phyloP scores from a whole-genome alignment of 1,139 yeast species.

The Arxiozyma telluris region DNA sequence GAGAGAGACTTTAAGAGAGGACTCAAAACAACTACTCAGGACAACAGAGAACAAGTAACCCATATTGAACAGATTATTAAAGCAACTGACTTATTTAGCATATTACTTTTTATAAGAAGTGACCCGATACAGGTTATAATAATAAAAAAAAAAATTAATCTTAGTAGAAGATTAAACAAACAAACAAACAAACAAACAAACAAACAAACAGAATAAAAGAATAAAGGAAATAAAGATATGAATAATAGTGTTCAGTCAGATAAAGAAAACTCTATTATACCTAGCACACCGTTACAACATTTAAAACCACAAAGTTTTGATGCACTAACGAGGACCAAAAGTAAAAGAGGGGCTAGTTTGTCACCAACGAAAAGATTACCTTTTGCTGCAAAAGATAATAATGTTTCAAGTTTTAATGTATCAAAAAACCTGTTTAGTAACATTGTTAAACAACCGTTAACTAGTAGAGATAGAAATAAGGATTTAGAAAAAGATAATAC shows the following conservation, averaged over 20 bases:
- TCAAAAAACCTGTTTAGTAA: constrained; percentile 1
- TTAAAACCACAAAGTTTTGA: constrained; percentile 1
- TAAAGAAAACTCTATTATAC: constrained; percentile 3
- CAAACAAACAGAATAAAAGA: too few relatives aligned
- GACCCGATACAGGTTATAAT: too few relatives aligned
- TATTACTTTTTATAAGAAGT: too few relatives aligned
- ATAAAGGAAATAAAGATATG: too few relatives aligned
- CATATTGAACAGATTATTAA: neutral
- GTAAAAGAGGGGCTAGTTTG: constrained; percentile 6
- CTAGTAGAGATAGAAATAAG: constrained; percentile 1
- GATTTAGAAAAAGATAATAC: constrained; percentile 4
- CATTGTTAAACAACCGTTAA: neutral
- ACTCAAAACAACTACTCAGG: too few relatives aligned
- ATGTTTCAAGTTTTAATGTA: constrained; percentile 11
- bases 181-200: too few relatives aligned
- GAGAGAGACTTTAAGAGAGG: too few relatives aligned
- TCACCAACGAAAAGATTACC: constrained; percentile 20
- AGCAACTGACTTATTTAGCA: neutral
- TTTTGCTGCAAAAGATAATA: constrained; percentile 28
- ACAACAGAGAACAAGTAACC: neutral
- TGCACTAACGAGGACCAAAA: neutral
- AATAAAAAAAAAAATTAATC: too few relatives aligned
- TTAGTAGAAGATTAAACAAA: neutral
- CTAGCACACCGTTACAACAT: constrained; percentile 5
- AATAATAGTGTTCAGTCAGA: neutral